Percentiles rank a stretch among this genome's conserved stretches.
phyloP scores from a whole-genome alignment of 2,329 filamentous ascomycete genomes.

The Emydomyces testavorans region DNA sequence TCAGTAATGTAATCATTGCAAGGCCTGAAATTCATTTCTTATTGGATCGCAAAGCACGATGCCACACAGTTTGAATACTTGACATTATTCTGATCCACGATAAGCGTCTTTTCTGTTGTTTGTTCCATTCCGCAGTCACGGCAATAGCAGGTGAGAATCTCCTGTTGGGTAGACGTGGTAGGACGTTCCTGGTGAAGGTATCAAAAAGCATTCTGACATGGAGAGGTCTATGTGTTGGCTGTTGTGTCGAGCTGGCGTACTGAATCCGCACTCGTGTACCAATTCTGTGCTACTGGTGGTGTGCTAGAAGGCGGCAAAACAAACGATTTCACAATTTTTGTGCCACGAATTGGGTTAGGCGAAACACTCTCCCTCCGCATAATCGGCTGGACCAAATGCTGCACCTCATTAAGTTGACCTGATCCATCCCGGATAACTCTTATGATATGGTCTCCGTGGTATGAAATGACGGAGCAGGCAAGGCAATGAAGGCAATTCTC shows the following conservation, averaged over 20 bases:
- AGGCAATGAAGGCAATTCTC: neutral
- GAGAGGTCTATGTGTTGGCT: neutral
- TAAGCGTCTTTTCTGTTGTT: too few relatives aligned
- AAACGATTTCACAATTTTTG: neutral
- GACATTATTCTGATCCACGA: too few relatives aligned
- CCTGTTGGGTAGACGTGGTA: too few relatives aligned
- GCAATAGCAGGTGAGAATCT: too few relatives aligned
- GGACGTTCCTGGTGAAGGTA: neutral
- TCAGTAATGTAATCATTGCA: too few relatives aligned
- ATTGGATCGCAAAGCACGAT: too few relatives aligned
- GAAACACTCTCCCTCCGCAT: neutral
- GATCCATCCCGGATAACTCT: neutral
- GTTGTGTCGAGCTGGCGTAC: neutral
- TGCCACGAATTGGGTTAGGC: neutral
- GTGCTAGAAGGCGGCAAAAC: neutral
- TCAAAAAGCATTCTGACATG: neutral
- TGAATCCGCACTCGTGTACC: neutral
- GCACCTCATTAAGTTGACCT: neutral
- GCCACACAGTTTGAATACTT: too few relatives aligned
- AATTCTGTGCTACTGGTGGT: slow-evolving; percentile 2
- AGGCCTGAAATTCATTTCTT: too few relatives aligned
- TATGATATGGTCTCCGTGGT: neutral
- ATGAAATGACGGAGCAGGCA: neutral
- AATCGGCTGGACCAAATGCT: neutral
- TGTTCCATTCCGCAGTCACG: too few relatives aligned